Evolutionary conservation across 495 filamentous ascomycete genomes (phyloP).

Genomic region (Aspergillus homomorphus): DNA sequence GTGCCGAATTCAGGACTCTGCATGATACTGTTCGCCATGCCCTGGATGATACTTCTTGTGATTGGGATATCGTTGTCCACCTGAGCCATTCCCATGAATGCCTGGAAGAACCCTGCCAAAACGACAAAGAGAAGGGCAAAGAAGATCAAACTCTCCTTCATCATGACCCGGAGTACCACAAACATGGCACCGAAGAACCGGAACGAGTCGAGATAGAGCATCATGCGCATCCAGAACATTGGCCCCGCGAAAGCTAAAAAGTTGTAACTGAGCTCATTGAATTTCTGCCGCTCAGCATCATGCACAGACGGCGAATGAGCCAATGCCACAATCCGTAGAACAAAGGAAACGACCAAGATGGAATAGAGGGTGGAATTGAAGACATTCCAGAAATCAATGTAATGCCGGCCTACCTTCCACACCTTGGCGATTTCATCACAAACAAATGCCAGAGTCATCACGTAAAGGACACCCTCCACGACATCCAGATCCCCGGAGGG

Average conservation of each 20-base stretch:
- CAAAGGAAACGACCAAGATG: conserved; percentile 71
- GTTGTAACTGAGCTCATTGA: conserved; percentile 84
- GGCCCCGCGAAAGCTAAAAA: conserved; percentile 87
- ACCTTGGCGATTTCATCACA: conserved; percentile 83
- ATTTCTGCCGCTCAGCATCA: conserved; percentile 54
- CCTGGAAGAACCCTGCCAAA: conserved; percentile 86
- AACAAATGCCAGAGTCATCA: conserved; percentile 91
- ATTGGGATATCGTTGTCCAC: conserved; percentile 63
- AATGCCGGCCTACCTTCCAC: conserved; percentile 87
- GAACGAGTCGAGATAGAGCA: conserved; percentile 90
- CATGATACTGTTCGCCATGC: conserved; percentile 90
- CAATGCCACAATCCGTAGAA: conserved; percentile 73
- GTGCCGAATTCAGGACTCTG: conserved; percentile 84
- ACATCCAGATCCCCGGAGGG: conserved; percentile 72
- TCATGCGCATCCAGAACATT: conserved; percentile 93
- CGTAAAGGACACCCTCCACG: conserved; percentile 80
- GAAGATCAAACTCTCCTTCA: conserved; percentile 97
- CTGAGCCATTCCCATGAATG: conserved; percentile 90
- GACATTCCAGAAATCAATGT: conserved; percentile 91
- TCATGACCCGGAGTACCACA: conserved; percentile 96
- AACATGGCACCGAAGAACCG: conserved; percentile 98
- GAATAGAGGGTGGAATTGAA: conserved; percentile 84
- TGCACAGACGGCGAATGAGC: conserved; percentile 51
- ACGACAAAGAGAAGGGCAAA: conserved; percentile 89
- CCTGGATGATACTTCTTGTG: conserved; percentile 72